Base-by-base conservation (phyloP, 1,284 basidiomycete species). In the Phellinidium pouzarii region DNA sequence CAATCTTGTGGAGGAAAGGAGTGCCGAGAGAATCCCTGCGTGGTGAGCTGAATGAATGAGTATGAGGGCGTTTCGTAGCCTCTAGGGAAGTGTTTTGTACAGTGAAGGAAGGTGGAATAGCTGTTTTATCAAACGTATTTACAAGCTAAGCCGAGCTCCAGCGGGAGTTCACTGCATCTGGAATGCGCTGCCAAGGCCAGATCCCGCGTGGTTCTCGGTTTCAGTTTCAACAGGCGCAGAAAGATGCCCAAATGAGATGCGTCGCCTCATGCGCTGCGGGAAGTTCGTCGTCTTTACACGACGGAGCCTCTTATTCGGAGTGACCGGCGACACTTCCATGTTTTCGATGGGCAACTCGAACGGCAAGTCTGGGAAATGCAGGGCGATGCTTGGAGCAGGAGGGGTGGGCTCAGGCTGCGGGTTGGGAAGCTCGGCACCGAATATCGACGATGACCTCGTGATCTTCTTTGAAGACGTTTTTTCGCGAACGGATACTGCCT, bases 261-360 rank as follows among this genome's bases (percentile, higher is more conserved):
- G 49, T 22, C 55, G 42, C 19, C 23, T 40, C 20, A 54, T 20
- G 6, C 56, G 49, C 1, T 50, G 46, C 37, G 58, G 58, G 48
- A 60, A 59, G 26, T 57, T 53, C 7, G 59, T 54, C 26, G 58
- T 59, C 49, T 56, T 57, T 14, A 59, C 56, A 9, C 59, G 48
- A 27, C 59, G 59, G n/a, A 60, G 52, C 44, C 53, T 54, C 43
- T 46, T 56, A 8, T 48, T 26, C 11, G 54, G 54, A 3, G 54
- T 49, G 9, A 41, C 48, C 26, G 40, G 48, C 19, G 54, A 38
- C 25, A 38, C 20, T 20, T 44, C 22, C n/a, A 49, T 40, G 22
- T 45, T 44, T 14, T 50, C 53, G 14, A 22, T 38, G 11, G 44
- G 25, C n/a, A 56, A 31, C 20, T 29, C n/a, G 25, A 52, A 44